phyloP scores from a whole-genome alignment of 495 filamentous ascomycete species.

The Penicillium paxilli region DNA sequence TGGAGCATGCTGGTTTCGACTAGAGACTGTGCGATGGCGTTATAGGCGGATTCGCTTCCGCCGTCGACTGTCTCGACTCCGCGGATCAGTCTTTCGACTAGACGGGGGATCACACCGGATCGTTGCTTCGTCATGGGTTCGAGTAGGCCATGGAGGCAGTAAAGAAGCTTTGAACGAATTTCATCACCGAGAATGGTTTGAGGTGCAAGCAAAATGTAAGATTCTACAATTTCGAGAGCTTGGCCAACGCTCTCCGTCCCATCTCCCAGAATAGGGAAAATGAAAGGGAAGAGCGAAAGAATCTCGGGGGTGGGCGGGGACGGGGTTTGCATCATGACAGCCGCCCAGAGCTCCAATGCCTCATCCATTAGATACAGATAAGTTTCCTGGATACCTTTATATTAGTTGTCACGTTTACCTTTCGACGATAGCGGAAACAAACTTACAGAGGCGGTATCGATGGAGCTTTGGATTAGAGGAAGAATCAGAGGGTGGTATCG shows the following conservation, averaged over 20 bases:
- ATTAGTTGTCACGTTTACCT: background rate
- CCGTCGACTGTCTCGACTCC: constrained; percentile 70
- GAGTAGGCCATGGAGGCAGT: constrained; percentile 56
- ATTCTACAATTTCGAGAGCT: constrained; percentile 70
- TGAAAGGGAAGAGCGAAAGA: constrained; percentile 62
- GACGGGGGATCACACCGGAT: constrained; percentile 62
- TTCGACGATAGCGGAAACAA: background rate
- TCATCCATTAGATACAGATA: constrained; percentile 88
- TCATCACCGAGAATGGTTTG: constrained; percentile 66
- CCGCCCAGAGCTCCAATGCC: constrained; percentile 82
- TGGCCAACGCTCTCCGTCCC: constrained; percentile 69
- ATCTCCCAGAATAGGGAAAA: constrained; percentile 70
- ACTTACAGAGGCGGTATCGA: constrained; percentile 46
- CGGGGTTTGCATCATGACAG: constrained; percentile 70
- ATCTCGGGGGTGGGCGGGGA: constrained; percentile 65
- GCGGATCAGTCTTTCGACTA: constrained; percentile 71
- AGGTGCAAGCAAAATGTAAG: constrained; percentile 80
- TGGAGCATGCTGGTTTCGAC: constrained; percentile 65
- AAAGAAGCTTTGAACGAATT: constrained; percentile 57
- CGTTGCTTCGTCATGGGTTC: constrained; percentile 60
- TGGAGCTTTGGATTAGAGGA: constrained; percentile 74
- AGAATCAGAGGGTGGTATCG: constrained; percentile 73
- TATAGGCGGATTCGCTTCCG: constrained; percentile 60
- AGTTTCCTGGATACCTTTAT: no score
- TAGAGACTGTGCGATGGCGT: constrained; percentile 65